These are phyloP conservation scores for Globisporangium polare DNA, from an alignment of 352 stramenopile genomes.

Conservation along the genomic window DNA sequence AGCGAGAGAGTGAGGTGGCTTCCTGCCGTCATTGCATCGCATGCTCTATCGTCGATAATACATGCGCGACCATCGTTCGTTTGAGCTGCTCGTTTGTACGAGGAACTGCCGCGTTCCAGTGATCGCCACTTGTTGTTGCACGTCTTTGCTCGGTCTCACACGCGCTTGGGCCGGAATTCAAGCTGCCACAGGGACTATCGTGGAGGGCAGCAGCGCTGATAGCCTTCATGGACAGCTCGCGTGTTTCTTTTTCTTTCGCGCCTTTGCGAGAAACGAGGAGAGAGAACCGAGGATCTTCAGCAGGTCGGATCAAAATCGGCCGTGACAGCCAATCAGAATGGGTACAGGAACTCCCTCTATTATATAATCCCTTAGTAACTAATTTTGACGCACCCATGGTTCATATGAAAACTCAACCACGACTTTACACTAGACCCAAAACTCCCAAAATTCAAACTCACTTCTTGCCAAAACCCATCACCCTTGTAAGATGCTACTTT, in stretches of 20 bases:
- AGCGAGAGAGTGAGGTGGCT: neutral
- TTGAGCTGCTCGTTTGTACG: too few species aligned
- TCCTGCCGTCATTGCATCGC: neutral
- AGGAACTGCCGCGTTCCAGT: too few species aligned
- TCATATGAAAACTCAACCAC: too few species aligned
- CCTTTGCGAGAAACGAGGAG: too few species aligned
- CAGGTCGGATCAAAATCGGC: neutral
- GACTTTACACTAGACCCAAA: neutral
- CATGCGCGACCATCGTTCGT: too few species aligned
- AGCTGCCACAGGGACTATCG: too few species aligned
- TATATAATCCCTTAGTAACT: neutral
- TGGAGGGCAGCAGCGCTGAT: too few species aligned
- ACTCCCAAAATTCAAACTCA: neutral
- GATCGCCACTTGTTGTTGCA: too few species aligned
- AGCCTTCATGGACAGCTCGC: too few species aligned
- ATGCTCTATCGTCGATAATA: neutral
- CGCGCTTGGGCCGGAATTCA: too few species aligned
- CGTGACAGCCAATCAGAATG: slow-evolving; percentile 3
- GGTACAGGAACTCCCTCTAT: neutral
- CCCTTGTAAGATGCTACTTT: neutral
- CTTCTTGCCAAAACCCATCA: neutral
- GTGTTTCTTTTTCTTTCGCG: neutral
- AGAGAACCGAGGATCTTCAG: neutral
- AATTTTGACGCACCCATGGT: too few species aligned
- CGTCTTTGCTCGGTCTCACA: too few species aligned